These are phyloP conservation scores for Amaranthus tricolor DNA, from an alignment of 179 eudicot species.

Conservation along the genomic window DNA sequence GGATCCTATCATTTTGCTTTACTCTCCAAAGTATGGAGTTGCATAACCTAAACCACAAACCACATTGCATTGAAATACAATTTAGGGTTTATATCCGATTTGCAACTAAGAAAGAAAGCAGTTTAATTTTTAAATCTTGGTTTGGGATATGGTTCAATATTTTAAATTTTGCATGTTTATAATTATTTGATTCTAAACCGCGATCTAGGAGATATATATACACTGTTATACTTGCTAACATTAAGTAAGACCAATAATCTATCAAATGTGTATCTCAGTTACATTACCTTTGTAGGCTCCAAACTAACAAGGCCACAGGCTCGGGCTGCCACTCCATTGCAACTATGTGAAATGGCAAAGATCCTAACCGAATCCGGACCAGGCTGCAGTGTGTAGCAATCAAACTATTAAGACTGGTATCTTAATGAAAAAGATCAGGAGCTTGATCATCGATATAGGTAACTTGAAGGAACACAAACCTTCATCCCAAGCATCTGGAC, in stretches of 20 bases:
- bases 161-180: too few species aligned
- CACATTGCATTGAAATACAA: too few species aligned
- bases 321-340: constrained; percentile 97
- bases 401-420: constrained; percentile 12
- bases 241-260: constrained; percentile 32
- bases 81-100: too few species aligned
- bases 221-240: not conserved
- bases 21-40: too few species aligned
- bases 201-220: constrained; percentile 19
- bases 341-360: constrained; percentile 82
- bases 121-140: too few species aligned
- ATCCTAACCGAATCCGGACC: constrained; percentile 99
- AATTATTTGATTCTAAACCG: too few species aligned
- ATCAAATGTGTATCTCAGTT: constrained; percentile 8
- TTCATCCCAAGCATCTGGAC: constrained; percentile 99
- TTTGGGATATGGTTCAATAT: too few species aligned
- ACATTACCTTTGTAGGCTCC: constrained; percentile 78
- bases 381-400: constrained; percentile 49
- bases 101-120: too few species aligned
- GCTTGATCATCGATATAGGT: not conserved
- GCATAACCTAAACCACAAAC: too few species aligned
- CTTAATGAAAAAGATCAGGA: not conserved
- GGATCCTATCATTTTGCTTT: too few species aligned
- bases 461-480: constrained; percentile 32
- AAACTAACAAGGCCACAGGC: constrained; percentile 93